A percentile compares a stretch with the other conserved stretches of the same genome.
phyloP scores from a whole-genome alignment of 2,329 filamentous ascomycete genomes.

The Verticillium nubilum region DNA sequence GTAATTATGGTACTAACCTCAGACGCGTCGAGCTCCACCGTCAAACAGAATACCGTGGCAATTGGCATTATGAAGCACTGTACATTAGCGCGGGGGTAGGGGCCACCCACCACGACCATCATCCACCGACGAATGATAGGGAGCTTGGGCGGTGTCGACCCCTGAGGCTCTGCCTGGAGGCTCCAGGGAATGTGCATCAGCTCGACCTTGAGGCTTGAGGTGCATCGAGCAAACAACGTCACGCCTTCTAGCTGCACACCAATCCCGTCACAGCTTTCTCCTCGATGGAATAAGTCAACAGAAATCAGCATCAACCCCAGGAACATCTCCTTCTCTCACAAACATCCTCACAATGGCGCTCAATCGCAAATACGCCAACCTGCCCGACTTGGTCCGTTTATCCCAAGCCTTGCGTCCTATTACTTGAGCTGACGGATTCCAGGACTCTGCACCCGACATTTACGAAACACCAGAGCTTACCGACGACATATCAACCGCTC shows the following conservation, averaged over 20 bases:
- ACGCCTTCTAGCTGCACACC: neutral
- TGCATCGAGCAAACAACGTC: neutral
- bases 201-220: neutral
- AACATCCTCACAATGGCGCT: slow-evolving; percentile 52
- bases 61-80: neutral
- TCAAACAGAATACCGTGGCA: neutral
- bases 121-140: neutral
- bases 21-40: neutral
- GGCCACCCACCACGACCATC: too few species aligned
- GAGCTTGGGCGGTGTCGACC: neutral
- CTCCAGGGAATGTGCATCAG: neutral
- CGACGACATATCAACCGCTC: slow-evolving; percentile 81
- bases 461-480: slow-evolving; percentile 94
- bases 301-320: neutral
- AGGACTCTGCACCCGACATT: slow-evolving; percentile 91
- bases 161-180: neutral
- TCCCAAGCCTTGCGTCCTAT: slow-evolving; percentile 15
- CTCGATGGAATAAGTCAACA: neutral
- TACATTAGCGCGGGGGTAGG: neutral
- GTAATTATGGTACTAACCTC: too few species aligned
- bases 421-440: slow-evolving; percentile 11
- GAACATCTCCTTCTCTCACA: neutral
- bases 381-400: slow-evolving; percentile 64
- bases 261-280: neutral
- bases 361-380: slow-evolving; percentile 74